phyloP scores from a whole-genome alignment of 2,329 filamentous ascomycete genomes.

The Pseudocercospora vitis region DNA sequence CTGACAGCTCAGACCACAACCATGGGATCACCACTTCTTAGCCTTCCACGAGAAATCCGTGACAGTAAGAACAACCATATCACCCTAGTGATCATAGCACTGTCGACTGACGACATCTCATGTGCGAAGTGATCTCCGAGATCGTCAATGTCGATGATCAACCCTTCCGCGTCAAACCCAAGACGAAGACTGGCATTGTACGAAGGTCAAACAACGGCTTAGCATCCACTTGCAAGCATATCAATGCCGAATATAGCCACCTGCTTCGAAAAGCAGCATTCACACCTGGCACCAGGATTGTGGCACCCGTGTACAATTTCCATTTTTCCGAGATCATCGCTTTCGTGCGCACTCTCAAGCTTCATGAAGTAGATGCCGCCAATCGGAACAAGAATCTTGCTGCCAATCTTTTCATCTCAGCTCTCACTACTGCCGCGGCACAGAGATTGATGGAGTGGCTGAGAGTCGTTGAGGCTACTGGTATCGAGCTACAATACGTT shows the following conservation, averaged over 20 bases:
- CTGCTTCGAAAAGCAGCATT: constrained; percentile 24
- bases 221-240: constrained; percentile 19
- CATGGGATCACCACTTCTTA: constrained; percentile 24
- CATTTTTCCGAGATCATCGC: constrained; percentile 21
- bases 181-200: background rate
- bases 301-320: constrained; percentile 22
- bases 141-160: constrained; percentile 23
- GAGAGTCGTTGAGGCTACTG: constrained; percentile 6
- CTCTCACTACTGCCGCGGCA: constrained; percentile 1
- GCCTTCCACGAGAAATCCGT: constrained; percentile 23
- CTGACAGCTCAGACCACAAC: constrained; percentile 1
- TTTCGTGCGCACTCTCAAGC: constrained; percentile 19
- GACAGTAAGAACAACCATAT: no score
- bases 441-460: constrained; percentile 20
- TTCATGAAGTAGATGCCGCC: constrained; percentile 17
- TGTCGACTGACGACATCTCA: no score
- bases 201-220: constrained; percentile 11
- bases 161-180: constrained; percentile 20
- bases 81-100: no score
- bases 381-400: constrained; percentile 22
- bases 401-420: constrained; percentile 16
- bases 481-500: constrained; percentile 19
- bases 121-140: constrained; percentile 20
- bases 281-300: constrained; percentile 17
- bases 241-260: constrained; percentile 20